These are phyloP conservation scores for Iris pallida DNA, from an alignment of 116 monocot genomes.

Conservation along the genomic window DNA sequence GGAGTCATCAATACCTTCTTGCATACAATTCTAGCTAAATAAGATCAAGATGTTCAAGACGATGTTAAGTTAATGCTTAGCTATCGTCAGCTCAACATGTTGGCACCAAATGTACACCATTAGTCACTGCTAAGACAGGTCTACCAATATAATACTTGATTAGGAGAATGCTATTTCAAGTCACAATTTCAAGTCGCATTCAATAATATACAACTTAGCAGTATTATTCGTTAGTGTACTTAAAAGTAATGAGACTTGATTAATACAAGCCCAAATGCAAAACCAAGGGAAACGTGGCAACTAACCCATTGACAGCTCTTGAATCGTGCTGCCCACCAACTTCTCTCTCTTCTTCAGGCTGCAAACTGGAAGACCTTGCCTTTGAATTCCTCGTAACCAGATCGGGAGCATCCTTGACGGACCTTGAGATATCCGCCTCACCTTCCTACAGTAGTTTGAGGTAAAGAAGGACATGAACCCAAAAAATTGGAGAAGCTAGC, in stretches of 20 bases:
- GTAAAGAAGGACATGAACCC: constrained; percentile 89
- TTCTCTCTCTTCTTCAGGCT: constrained; percentile 38
- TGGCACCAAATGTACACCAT: too few relatives aligned
- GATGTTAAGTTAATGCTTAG: too few relatives aligned
- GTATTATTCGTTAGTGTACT: not conserved
- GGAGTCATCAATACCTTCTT: too few relatives aligned
- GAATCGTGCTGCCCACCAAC: constrained; percentile 20
- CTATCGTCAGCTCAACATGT: too few relatives aligned
- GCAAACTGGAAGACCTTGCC: constrained; percentile 17
- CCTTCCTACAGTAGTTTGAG: constrained; percentile 96
- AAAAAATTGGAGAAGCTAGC: constrained; percentile 83
- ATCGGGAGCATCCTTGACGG: constrained; percentile 10
- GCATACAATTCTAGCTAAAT: too few relatives aligned
- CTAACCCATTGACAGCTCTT: constrained; percentile 42
- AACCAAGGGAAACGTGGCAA: not conserved
- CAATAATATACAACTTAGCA: not conserved
- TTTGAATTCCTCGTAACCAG: constrained; percentile 15
- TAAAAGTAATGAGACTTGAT: not conserved
- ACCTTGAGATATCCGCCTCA: constrained; percentile 23
- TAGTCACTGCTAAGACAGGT: not conserved
- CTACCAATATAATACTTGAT: not conserved
- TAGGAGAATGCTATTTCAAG: not conserved
- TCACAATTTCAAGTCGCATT: not conserved
- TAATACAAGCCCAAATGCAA: not conserved
- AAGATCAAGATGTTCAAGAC: too few relatives aligned